These are phyloP conservation scores for Paecilomyces variotii DNA, from an alignment of 2,329 filamentous ascomycete genomes.

Conservation along the genomic window DNA sequence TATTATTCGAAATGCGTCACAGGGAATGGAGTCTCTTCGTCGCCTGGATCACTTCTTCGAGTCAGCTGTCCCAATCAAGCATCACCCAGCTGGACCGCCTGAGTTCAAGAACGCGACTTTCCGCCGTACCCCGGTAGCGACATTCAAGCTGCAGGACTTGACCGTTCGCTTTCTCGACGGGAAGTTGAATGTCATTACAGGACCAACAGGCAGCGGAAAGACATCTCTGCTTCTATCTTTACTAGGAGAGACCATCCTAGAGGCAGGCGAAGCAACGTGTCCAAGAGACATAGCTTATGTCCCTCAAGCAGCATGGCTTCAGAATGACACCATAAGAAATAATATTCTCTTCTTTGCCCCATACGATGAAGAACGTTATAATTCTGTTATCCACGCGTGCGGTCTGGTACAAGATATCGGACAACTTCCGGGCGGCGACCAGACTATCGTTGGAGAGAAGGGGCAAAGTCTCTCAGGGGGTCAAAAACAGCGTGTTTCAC, in stretches of 20 bases:
- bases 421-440: constrained; percentile 50
- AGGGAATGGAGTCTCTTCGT: constrained; percentile 42
- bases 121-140: constrained; percentile 43
- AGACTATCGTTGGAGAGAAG: constrained; percentile 54
- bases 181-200: constrained; percentile 48
- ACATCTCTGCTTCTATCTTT: constrained; percentile 42
- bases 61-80: constrained; percentile 41
- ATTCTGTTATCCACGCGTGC: constrained; percentile 54
- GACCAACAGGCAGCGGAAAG: constrained; percentile 51
- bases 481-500: constrained; percentile 53
- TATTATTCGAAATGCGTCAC: constrained; percentile 36
- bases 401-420: constrained; percentile 50
- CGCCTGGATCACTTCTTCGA: constrained; percentile 50
- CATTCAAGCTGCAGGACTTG: constrained; percentile 38
- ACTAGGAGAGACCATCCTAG: constrained; percentile 17
- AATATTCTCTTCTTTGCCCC: constrained; percentile 56
- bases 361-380: constrained; percentile 50
- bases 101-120: constrained; percentile 42
- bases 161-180: constrained; percentile 45
- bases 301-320: constrained; percentile 57
- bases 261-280: constrained; percentile 19
- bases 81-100: constrained; percentile 44
- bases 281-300: constrained; percentile 51
- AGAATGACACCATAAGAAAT: constrained; percentile 57
- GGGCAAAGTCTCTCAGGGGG: constrained; percentile 57